Conservation (phyloP, 495 filamentous ascomycete genomes). For the Apiosordaria backusii region DNA sequence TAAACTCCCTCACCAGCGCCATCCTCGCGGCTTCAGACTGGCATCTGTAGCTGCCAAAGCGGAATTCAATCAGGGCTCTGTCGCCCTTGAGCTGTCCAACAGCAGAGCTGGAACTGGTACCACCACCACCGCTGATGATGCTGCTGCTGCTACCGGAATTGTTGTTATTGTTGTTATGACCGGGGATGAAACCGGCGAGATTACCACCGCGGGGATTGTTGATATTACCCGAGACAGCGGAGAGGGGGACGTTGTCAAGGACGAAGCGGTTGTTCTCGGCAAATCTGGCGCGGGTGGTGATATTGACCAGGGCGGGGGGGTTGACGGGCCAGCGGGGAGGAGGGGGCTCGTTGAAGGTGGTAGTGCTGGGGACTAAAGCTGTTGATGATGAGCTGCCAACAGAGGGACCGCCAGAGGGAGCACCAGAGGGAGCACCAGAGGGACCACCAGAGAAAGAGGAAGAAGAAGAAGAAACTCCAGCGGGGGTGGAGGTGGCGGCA, state of each 20-base stretch:
- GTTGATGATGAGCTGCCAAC: not conserved
- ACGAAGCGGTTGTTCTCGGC: no score
- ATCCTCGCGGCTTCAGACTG: conserved; percentile 41
- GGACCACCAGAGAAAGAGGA: not conserved
- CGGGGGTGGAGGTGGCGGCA: not conserved
- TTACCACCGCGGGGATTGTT: not conserved
- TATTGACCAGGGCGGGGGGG: not conserved
- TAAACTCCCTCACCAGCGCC: conserved; percentile 33
- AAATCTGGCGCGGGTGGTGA: not conserved
- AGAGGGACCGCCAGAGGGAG: not conserved
- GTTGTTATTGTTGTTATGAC: not conserved
- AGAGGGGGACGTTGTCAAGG: no score
- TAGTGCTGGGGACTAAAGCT: no score
- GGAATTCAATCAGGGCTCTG: conserved; percentile 32
- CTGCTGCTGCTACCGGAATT: not conserved
- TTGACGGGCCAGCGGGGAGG: not conserved
- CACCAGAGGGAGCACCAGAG: not conserved
- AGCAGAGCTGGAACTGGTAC: conserved; percentile 24
- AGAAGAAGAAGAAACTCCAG: not conserved
- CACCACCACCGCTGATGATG: conserved; percentile 8
- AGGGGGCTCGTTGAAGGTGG: not conserved
- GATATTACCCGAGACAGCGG: no score
- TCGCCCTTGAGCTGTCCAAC: conserved; percentile 17
- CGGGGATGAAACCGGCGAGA: not conserved
- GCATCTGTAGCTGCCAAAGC: conserved; percentile 43